Base-by-base conservation (phyloP, 2,329 filamentous ascomycete genomes). In the Didymosphaeria variabile region DNA sequence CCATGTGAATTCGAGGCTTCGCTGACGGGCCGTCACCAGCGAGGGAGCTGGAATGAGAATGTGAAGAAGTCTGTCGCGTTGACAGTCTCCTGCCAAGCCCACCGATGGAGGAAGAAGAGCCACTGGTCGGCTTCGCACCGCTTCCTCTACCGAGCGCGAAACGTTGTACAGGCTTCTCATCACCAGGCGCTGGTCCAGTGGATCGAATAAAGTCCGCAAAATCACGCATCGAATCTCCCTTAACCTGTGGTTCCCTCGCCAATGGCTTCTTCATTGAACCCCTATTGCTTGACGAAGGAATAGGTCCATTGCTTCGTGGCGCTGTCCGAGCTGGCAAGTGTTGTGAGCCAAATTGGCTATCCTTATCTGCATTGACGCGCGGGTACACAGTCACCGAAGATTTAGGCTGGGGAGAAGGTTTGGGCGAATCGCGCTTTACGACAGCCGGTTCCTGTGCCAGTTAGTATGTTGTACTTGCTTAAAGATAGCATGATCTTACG, bases 201-300 rank as follows among this genome's bases (percentile, higher is more conserved):
- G 91, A 91, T 61, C 92, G 90, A 71, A 97, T 92, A 75, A 97
- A 97, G 61, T 96, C 91, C 23, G 93, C 91, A 79, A 97, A 92
- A 70, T 97, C 94, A 49, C 88, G 85, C 9, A 90, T 87, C 0
- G 92, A 92, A 63, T 94, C 91, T 5, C 85, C 83, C 10, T 88
- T 84, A 9, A 91, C 83, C 63, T 90, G 86, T 1, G 93, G 89
- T 67, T 97, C 93, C 64, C 93, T 87, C 26, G 93, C 88, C 60
- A 65, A 78, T 9, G 72, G 72, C 47, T 74, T 70, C n/a, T 63
- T 66, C 5, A 74, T 64, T 2, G 74, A 38, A 1, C 69, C 65
- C 56, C 71, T 73, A 19, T 68, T 65, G 56, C 67, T 69, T 13
- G 70, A 68, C 17, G 71, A 71, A 19, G 72, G 66, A 31, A 61